Percentiles rank a stretch among this genome's conserved stretches.
phyloP scores from a whole-genome alignment of 1,284 basidiomycete genomes.

The Ustilago lituana region DNA sequence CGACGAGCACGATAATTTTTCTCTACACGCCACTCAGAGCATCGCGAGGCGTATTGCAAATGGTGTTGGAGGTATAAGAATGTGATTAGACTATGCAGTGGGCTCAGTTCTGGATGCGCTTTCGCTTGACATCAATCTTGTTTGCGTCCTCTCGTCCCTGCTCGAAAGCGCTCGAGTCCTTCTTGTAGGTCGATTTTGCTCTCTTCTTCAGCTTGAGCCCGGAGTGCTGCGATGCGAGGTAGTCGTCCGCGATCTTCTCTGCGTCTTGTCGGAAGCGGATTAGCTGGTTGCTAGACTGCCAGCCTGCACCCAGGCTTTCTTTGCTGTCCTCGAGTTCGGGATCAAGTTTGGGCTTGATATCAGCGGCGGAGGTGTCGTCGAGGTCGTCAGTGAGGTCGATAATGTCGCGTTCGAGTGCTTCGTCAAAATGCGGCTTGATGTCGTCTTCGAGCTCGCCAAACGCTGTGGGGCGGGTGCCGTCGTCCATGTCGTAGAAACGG shows the following conservation, averaged over 20 bases:
- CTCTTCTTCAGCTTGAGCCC: constrained; percentile 41
- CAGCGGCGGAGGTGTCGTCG: background rate
- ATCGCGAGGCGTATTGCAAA: too few species aligned
- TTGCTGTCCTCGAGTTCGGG: too few species aligned
- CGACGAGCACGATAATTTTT: too few species aligned
- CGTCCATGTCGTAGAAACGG: constrained; percentile 17
- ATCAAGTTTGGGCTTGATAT: constrained; percentile 14
- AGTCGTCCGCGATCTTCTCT: constrained; percentile 50
- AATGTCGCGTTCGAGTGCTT: constrained; percentile 22
- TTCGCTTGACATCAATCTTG: constrained; percentile 53
- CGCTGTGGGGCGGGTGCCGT: background rate
- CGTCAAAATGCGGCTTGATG: constrained; percentile 28
- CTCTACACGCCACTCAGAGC: too few species aligned
- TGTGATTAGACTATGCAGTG: too few species aligned
- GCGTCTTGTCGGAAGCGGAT: constrained; percentile 48
- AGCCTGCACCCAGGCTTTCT: constrained; percentile 31
- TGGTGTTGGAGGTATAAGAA: too few species aligned
- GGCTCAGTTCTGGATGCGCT: constrained; percentile 29
- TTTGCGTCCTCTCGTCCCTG: constrained; percentile 36
- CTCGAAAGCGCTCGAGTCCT: constrained; percentile 37
- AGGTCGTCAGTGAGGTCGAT: constrained; percentile 18
- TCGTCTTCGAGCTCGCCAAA: constrained; percentile 7
- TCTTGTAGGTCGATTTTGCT: constrained; percentile 23
- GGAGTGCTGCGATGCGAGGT: constrained; percentile 27
- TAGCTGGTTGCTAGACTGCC: constrained; percentile 42